Percentiles rank a stretch among this genome's conserved stretches.
Conservation (phyloP, 1,139 yeast genomes). For the Blastobotrys serpentis region DNA sequence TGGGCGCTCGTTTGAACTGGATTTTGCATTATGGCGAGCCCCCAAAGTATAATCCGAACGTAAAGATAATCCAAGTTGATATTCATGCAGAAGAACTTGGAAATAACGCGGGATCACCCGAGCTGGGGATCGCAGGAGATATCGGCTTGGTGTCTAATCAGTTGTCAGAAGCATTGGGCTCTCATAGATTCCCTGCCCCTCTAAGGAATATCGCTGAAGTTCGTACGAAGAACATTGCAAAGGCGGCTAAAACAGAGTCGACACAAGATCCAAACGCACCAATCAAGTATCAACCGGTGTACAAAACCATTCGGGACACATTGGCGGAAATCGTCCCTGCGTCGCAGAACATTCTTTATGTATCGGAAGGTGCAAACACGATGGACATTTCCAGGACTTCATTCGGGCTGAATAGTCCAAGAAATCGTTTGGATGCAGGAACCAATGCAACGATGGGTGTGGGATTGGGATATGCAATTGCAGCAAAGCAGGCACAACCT, state of each 20-base stretch:
- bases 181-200: conserved; percentile 39
- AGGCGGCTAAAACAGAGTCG: conserved; percentile 37
- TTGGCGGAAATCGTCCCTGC: conserved; percentile 33
- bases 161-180: conserved; percentile 31
- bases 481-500: conserved; percentile 53
- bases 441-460: conserved; percentile 74
- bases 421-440: conserved; percentile 61
- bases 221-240: conserved; percentile 41
- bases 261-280: conserved; percentile 26
- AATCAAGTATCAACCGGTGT: conserved; percentile 54
- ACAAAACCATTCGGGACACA: conserved; percentile 47
- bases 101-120: conserved; percentile 40
- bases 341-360: conserved; percentile 41
- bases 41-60: conserved; percentile 49
- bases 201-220: conserved; percentile 35
- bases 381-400: conserved; percentile 66
- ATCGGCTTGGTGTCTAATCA: conserved; percentile 43
- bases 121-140: conserved; percentile 52
- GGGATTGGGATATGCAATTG: conserved; percentile 64
- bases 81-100: conserved; percentile 53
- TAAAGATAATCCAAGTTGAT: conserved; percentile 57
- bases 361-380: conserved; percentile 68
- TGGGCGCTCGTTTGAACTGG: conserved; percentile 70
- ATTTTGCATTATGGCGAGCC: conserved; percentile 60
- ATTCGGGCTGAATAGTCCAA: conserved; percentile 53